A percentile compares a stretch with the other conserved stretches of the same genome.
phyloP scores from a whole-genome alignment of 257 asterid genomes.

The Solanum pennellii region DNA sequence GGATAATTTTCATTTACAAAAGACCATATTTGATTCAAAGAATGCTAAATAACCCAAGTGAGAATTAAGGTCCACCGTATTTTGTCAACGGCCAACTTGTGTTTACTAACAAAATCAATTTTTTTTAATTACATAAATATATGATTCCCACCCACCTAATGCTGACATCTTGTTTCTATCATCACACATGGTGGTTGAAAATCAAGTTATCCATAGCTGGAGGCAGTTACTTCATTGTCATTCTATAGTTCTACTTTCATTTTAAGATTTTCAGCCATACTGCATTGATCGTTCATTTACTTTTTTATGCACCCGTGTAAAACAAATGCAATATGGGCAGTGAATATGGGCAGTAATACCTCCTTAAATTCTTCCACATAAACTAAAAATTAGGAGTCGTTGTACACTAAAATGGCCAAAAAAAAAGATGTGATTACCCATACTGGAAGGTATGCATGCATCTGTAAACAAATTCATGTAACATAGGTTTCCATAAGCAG shows the following conservation, averaged over 20 bases:
- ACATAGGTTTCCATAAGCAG: neutral
- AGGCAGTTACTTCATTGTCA: neutral
- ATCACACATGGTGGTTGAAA: neutral
- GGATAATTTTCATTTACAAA: rapidly evolving
- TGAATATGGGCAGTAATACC: neutral
- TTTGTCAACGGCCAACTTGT: neutral
- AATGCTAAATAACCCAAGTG: neutral
- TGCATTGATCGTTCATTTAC: neutral
- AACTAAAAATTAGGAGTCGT: neutral
- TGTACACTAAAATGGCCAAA: neutral
- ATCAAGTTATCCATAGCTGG: neutral
- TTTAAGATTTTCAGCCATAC: neutral
- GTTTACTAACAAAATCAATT: neutral
- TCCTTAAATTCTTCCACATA: neutral
- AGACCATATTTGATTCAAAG: neutral
- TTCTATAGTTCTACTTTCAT: neutral
- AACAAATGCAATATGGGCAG: neutral
- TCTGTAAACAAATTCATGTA: neutral
- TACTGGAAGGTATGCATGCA: neutral
- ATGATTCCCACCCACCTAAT: neutral
- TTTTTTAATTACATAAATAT: neutral
- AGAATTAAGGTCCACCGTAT: neutral
- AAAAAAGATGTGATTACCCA: neutral
- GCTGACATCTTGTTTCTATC: neutral
- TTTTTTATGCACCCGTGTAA: neutral